Percentiles rank a stretch among this genome's conserved stretches.
phyloP scores from a whole-genome alignment of 345 rosid species.

The Hypericum perforatum region DNA sequence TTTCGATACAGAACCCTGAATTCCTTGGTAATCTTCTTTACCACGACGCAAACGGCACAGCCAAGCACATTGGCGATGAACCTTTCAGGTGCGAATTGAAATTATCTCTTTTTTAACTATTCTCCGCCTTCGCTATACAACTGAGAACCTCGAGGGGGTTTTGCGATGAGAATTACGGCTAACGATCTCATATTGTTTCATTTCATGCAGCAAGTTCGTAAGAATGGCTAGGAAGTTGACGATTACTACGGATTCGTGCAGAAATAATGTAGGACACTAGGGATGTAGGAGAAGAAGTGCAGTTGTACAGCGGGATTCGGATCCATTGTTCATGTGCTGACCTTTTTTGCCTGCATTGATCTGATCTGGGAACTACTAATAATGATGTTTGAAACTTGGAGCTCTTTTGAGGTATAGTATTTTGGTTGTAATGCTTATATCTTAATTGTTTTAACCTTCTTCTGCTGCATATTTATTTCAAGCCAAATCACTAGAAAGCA shows the following conservation, averaged over 20 bases:
- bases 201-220: slow-evolving; percentile 59
- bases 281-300: slow-evolving; percentile 4
- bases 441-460: too few relatives aligned
- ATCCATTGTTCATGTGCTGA: too few relatives aligned
- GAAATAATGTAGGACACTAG: slow-evolving; percentile 45
- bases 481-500: too few relatives aligned
- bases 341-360: too few relatives aligned
- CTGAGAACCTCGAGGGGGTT: too few relatives aligned
- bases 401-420: too few relatives aligned
- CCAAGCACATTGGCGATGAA: slow-evolving; percentile 62
- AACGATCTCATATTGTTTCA: neutral
- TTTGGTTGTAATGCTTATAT: too few relatives aligned
- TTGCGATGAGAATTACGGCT: too few relatives aligned
- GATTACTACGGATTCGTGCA: slow-evolving; percentile 57
- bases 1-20: slow-evolving; percentile 55
- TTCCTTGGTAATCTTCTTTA: slow-evolving; percentile 63
- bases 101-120: neutral
- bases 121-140: slow-evolving; percentile 1
- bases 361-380: too few relatives aligned
- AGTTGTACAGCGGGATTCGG: neutral
- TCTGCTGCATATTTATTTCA: too few relatives aligned
- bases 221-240: slow-evolving; percentile 78
- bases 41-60: slow-evolving; percentile 48
- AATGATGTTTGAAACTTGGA: too few relatives aligned
- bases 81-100: slow-evolving; percentile 54